phyloP scores from a whole-genome alignment of 805 yeast genomes.

The Wickerhamomyces subpelliculosus region DNA sequence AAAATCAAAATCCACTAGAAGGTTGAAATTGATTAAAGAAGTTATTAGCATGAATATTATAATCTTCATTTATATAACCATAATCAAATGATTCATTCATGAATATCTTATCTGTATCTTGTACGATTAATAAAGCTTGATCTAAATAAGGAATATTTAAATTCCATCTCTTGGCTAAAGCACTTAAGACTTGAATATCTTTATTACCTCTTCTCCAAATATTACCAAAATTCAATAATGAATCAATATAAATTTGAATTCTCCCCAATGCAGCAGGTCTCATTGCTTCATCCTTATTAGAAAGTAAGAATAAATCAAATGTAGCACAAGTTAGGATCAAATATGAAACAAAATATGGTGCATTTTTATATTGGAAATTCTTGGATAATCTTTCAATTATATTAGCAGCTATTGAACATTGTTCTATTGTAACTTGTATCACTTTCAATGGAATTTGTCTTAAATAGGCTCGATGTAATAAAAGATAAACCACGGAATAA shows the following conservation, averaged over 20 bases:
- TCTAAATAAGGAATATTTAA: neutral
- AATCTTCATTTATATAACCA: neutral
- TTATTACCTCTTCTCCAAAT: conserved; percentile 25
- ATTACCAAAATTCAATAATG: conserved; percentile 19
- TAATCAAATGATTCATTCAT: neutral
- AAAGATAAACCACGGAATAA: conserved; percentile 19
- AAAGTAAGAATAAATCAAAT: conserved; percentile 25
- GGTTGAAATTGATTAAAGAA: neutral
- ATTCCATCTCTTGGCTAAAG: conserved; percentile 23
- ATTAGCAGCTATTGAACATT: conserved; percentile 19
- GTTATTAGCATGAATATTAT: neutral
- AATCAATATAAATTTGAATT: conserved; percentile 15
- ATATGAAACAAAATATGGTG: conserved; percentile 28
- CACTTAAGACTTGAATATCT: conserved; percentile 20
- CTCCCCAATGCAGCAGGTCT: conserved; percentile 15
- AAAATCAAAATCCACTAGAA: neutral
- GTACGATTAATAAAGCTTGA: neutral
- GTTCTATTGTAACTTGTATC: conserved; percentile 17
- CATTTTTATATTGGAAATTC: neutral
- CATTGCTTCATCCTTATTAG: conserved; percentile 18
- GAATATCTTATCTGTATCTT: neutral
- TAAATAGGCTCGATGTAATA: conserved; percentile 26
- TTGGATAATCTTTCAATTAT: conserved; percentile 14
- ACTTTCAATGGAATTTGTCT: conserved; percentile 23
- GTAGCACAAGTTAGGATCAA: conserved; percentile 25